Base-by-base conservation (phyloP, 2,329 filamentous ascomycete genomes). In the Fusarium albidum region DNA sequence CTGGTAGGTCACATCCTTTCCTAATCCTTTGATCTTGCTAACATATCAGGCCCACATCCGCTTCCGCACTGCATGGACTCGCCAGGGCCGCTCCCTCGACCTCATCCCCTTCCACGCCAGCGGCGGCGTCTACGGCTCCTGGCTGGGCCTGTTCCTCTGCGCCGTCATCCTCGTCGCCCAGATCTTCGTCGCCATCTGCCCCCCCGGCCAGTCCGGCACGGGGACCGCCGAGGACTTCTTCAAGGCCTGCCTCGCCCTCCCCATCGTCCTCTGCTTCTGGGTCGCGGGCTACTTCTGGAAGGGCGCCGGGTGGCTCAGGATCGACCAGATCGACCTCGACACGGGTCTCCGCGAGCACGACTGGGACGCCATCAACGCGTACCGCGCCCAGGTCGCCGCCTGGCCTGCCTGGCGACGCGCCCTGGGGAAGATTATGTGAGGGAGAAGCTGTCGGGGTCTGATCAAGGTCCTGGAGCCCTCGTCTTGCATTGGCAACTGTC, bases 321-420 rank as follows among this genome's bases (percentile, higher is more conserved):
- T 83, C 3, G 72, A 77, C 25, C 73, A 89, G 61, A 89, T 91
- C 52, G 87, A 90, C 62, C 79, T 90, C 47, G 86, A 90, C 67
- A 81, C 79, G 25, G 87, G 86, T 56, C 81, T 86, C 32, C 80
- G 86, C 52, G 80, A 84, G 71, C 78, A 88, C 43, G 80, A 89
- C 67, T 88, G 83, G 83, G 84, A 87, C 7, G 71, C 72, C 13
- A 84, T 87, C 69, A 79, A 86, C 65, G 78, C 73, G n/a, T 75
- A 80, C 64, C 77, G 78, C 29, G 80, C 74, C 18, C 67, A 75
- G 68, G 70, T 82, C 21, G 79, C 78, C 12, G 46, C 70, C 3
- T 79, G 75, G 75, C 82, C 83, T 4, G 66, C 71, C 10, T 86
- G 81, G 81, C 73, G 71, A 47, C 67, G 71, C 3, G 10, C 54